A percentile compares a stretch with the other conserved stretches of the same genome.
Conservation (phyloP, 129 eudicot species). For the Helianthus tuberosus region DNA sequence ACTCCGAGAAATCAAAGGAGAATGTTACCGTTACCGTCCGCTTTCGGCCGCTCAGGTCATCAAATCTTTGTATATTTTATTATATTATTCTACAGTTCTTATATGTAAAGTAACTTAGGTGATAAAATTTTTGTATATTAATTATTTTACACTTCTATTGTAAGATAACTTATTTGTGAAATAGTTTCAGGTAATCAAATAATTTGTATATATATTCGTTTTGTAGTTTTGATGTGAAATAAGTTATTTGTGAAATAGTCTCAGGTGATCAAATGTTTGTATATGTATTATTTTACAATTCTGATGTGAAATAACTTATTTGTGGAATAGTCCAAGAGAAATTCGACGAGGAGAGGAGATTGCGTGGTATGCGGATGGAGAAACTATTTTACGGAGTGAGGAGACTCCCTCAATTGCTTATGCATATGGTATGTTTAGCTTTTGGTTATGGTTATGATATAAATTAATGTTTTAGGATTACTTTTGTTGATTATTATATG, state of each 20-base stretch:
- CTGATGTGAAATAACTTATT: conserved; percentile 6
- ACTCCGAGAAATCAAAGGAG: conserved; percentile 66
- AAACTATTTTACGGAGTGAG: conserved; percentile 83
- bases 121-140: not conserved
- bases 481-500: conserved; percentile 11
- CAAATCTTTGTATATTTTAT: conserved; percentile 6
- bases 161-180: too few relatives aligned
- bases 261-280: not conserved
- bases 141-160: too few relatives aligned
- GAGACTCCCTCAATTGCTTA: conserved; percentile 77
- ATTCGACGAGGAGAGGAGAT: conserved; percentile 94
- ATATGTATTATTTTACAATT: conserved; percentile 7
- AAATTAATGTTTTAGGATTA: not conserved
- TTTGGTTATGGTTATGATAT: conserved; percentile 7
- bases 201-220: not conserved
- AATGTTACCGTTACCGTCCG: conserved; percentile 97
- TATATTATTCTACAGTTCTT: not conserved
- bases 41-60: conserved; percentile 90
- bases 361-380: conserved; percentile 99
- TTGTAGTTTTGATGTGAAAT: conserved; percentile 6
- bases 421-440: conserved; percentile 72
- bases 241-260: not conserved
- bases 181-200: conserved; percentile 45
- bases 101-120: too few relatives aligned
- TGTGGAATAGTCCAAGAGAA: conserved; percentile 68